Base-by-base conservation (phyloP, 352 stramenopile species). In the Pythium brassicae region DNA sequence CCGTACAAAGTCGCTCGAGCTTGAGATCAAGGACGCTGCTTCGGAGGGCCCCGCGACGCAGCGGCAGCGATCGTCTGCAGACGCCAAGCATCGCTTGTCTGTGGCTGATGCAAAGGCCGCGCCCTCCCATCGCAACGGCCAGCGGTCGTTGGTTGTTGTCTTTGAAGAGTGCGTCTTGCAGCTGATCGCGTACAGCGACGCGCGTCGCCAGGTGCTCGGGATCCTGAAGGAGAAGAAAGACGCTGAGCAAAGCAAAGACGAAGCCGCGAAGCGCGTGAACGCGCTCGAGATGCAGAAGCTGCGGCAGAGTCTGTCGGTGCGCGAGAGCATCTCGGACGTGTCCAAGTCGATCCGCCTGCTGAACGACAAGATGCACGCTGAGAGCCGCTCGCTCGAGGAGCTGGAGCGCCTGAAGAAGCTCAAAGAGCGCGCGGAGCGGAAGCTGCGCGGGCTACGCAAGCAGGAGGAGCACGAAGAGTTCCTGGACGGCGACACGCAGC, bases 241-340 rank as follows among this genome's bases (percentile, higher is more conserved):
- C 9, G 73, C 80, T 0, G 67, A 89, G 51, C 68, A 76, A 0
- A 82, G 68, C 50, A 83, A 83, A 23, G 73, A 71, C 17, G 80
- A 89, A 53, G 77, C 77, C 0, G 61, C 64, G 26, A 64, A 65
- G 5, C 81, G 81, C 15, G 57, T 89, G 23, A 90, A 75, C 35
- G 76, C 78, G 4, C 57, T 94, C n/a, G 82, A 94, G 59, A 90
- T 94, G 82, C 74, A 91, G 34, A 89, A 87, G 54, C 65, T 94
- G 61, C 74, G 84, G 0, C 78, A 89, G 51, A 91, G 78, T 23
- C 53, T 94, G 27, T 78, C 73, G 0, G 60, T 94, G 17, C 76
- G 78, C 12, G 73, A 88, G 51, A 91, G 81, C 64, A 94, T 94
- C 44, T 84, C 70, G 3, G 82, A 92, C 19, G 56, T 92, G 3